Conservation (phyloP, 495 filamentous ascomycete species). For the Apodospora peruviana region DNA sequence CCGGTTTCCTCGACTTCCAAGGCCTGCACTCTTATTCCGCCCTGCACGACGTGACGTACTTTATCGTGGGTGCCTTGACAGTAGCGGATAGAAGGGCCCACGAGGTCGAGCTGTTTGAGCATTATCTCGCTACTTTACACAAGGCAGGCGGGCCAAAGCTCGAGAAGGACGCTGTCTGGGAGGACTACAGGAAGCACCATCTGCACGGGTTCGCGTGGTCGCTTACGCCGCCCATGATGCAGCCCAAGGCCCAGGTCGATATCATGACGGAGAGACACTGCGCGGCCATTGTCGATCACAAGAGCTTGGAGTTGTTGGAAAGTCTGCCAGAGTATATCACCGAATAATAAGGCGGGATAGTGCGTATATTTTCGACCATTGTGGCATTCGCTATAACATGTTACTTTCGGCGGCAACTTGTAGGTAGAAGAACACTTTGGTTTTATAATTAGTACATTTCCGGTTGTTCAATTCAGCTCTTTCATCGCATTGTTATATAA, state of each 20-base stretch:
- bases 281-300: constrained; percentile 29
- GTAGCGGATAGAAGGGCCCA: constrained; percentile 26
- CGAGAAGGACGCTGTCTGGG: constrained; percentile 17
- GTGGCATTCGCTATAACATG: no score
- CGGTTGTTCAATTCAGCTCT: no score
- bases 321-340: constrained; percentile 10
- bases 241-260: constrained; percentile 24
- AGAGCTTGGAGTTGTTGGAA: constrained; percentile 27
- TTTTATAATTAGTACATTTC: no score
- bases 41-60: constrained; percentile 32
- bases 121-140: constrained; percentile 20
- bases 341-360: no score
- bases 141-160: constrained; percentile 20
- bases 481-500: no score
- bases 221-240: constrained; percentile 25
- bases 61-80: constrained; percentile 23
- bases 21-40: constrained; percentile 26
- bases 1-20: constrained; percentile 34
- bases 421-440: no score
- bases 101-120: constrained; percentile 19
- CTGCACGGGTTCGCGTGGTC: constrained; percentile 28
- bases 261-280: constrained; percentile 25
- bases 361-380: no score
- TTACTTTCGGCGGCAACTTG: no score
- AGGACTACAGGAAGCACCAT: constrained; percentile 28